Evolutionary conservation across 257 asterid genomes (phyloP), one percentile per base, ranked within the genome.

Genomic region (Lithospermum erythrorhizon): DNA sequence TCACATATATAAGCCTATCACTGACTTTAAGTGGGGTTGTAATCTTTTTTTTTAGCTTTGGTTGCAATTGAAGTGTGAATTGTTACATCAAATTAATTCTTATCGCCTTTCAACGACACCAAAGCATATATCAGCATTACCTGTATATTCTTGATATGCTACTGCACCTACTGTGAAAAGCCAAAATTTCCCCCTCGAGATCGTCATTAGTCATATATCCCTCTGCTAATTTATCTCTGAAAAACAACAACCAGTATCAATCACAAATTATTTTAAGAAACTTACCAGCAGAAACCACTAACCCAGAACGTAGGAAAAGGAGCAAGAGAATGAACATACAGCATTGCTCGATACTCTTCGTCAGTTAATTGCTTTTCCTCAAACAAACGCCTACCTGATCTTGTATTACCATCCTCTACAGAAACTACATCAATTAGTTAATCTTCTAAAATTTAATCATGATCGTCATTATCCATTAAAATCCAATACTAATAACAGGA

Each of bases 121-220:
- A 52, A 17, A 18, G n/a, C 16, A 62, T 16, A 55, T 53, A 52
- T 59, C 25, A 25, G 20, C 55, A 56, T 53, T 81, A 88, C 98
- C 98, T 91, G 89, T 91, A 91, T 16, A 91, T 62, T 74, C 89
- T 82, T 59, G 98, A 86, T 70, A 91, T 83, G 68, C 78, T 82
- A 64, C 75, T 67, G 69, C 98, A 91, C 66, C 93, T 78, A 51
- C 53, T 30, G 45, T 81, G 80, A 65, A 88, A 62, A 20, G 82
- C 87, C 79, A 66, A 83, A 65, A 91, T 78, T 29, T 85, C 95
- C 78, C 72, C 75, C 87, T 91, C 95, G 41, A 91, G 87, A 65
- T 86, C 98, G 62, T 83, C 61, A 71, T 91, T 91, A 64, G 79
- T 85, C 96, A 83, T 91, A 73, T 91, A 91, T 59, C 95, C 98